These are phyloP conservation scores for Macrophomina tecta DNA, from an alignment of 2,329 filamentous ascomycete genomes.

Conservation along the genomic window DNA sequence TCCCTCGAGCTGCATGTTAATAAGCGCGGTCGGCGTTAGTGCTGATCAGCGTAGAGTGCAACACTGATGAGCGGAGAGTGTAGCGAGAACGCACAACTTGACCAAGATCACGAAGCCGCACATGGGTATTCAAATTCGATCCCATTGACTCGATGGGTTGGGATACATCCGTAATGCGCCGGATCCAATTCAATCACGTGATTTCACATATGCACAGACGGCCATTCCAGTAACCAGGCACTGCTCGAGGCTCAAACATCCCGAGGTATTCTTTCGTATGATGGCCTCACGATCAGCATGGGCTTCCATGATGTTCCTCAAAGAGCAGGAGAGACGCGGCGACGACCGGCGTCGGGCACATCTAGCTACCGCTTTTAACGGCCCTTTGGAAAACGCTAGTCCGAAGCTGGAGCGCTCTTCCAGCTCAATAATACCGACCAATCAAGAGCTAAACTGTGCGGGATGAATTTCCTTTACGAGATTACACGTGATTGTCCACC, in stretches of 20 bases:
- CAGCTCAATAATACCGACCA: background rate
- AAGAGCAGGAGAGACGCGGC: background rate
- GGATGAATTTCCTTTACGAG: background rate
- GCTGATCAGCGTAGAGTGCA: background rate
- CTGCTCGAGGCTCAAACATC: too few relatives aligned
- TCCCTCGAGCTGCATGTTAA: background rate
- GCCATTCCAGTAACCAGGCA: too few relatives aligned
- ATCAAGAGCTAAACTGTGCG: background rate
- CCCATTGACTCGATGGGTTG: too few relatives aligned
- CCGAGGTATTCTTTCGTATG: too few relatives aligned
- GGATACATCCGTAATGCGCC: too few relatives aligned
- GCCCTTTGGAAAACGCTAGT: background rate
- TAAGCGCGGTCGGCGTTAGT: background rate
- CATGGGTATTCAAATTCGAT: too few relatives aligned
- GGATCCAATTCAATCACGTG: too few relatives aligned
- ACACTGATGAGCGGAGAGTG: background rate
- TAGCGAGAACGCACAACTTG: background rate
- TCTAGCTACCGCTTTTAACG: background rate
- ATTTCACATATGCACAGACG: too few relatives aligned
- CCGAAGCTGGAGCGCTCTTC: background rate
- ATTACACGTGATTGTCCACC: background rate
- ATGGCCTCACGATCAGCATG: too few relatives aligned
- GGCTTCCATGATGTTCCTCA: background rate
- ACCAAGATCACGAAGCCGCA: background rate
- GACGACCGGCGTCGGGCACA: background rate